These are phyloP conservation scores for Quambalaria eucalypti DNA, from an alignment of 1,284 basidiomycete genomes.

Conservation along the genomic window DNA sequence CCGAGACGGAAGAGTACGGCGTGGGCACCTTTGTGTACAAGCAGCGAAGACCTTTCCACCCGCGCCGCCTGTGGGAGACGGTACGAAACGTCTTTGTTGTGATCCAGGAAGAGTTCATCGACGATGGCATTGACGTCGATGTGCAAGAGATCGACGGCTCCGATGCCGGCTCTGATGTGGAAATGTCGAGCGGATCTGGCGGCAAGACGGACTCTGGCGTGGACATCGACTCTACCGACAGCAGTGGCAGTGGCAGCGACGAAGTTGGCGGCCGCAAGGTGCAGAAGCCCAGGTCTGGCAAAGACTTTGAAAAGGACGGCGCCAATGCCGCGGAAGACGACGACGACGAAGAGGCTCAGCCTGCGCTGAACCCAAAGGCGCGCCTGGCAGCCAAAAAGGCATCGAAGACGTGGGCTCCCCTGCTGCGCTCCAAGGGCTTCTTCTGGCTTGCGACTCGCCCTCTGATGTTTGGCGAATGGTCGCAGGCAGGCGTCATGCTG, in stretches of 20 bases:
- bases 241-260: not conserved
- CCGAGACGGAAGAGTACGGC: slow-evolving; percentile 49
- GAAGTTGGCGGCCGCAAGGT: too few relatives aligned
- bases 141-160: slow-evolving; percentile 3
- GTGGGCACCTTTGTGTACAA: slow-evolving; percentile 36
- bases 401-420: slow-evolving; percentile 44
- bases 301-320: too few relatives aligned
- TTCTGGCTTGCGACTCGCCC: slow-evolving; percentile 47
- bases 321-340: too few relatives aligned
- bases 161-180: slow-evolving; percentile 14
- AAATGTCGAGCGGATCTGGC: not conserved
- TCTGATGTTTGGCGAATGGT: slow-evolving; percentile 50
- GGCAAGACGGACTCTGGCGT: not conserved
- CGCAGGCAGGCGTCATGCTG: slow-evolving; percentile 50
- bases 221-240: slow-evolving; percentile 1
- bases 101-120: slow-evolving; percentile 44
- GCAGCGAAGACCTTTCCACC: slow-evolving; percentile 50
- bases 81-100: slow-evolving; percentile 50
- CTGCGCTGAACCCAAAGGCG: slow-evolving; percentile 49
- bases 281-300: slow-evolving; percentile 4
- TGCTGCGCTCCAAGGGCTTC: slow-evolving; percentile 51
- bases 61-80: slow-evolving; percentile 49
- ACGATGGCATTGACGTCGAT: slow-evolving; percentile 31
- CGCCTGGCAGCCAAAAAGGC: slow-evolving; percentile 48
- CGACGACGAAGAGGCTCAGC: slow-evolving; percentile 37